Percentiles rank a stretch among this genome's conserved stretches.
Conservation (phyloP, 805 yeast genomes). For the Kluyveromyces siamensis region DNA sequence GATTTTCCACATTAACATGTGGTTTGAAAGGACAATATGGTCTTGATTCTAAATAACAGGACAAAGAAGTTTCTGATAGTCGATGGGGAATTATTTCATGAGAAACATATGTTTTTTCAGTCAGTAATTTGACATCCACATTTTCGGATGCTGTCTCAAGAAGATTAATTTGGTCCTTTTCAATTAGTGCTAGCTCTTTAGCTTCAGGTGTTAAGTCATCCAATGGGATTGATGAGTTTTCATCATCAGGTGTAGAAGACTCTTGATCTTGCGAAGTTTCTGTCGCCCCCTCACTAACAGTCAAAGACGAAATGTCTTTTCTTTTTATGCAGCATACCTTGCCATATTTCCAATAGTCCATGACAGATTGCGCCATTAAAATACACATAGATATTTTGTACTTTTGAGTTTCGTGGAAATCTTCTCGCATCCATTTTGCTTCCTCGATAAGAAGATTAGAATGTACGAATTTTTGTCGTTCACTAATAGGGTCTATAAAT, state of each 20-base stretch:
- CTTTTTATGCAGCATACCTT: constrained; percentile 54
- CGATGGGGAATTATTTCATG: neutral
- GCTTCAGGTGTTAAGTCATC: neutral
- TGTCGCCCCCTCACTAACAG: constrained; percentile 12
- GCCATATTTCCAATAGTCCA: constrained; percentile 74
- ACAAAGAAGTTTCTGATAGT: neutral
- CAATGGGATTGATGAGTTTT: neutral
- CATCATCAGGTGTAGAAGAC: neutral
- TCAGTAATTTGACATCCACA: constrained; percentile 18
- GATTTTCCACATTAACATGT: constrained; percentile 23
- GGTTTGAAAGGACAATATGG: constrained; percentile 26
- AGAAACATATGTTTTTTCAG: constrained; percentile 13
- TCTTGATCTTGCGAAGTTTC: constrained; percentile 3
- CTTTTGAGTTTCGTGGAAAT: constrained; percentile 61
- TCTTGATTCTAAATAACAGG: neutral
- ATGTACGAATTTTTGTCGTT: constrained; percentile 39
- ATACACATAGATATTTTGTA: constrained; percentile 64
- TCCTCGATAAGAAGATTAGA: constrained; percentile 73
- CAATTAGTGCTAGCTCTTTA: neutral
- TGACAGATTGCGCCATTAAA: constrained; percentile 59
- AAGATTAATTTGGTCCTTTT: constrained; percentile 9
- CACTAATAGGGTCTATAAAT: constrained; percentile 50
- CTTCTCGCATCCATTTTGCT: constrained; percentile 75
- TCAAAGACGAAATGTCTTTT: constrained; percentile 27
- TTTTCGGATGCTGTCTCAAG: constrained; percentile 25